phyloP scores from a whole-genome alignment of 768 basidiomycete genomes.

The Termitomyces titanicus region DNA sequence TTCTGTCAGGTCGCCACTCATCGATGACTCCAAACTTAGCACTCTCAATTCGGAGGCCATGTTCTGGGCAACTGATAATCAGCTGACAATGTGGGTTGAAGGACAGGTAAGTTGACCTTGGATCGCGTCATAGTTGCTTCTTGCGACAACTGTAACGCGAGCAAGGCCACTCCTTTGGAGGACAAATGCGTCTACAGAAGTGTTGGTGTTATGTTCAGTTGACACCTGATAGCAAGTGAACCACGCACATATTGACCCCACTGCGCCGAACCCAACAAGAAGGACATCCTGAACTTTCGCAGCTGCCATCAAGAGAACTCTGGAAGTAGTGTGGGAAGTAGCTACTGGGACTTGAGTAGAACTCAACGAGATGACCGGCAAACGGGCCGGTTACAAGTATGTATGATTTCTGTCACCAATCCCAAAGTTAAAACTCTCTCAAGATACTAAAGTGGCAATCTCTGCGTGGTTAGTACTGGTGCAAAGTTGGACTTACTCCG shows the following conservation, averaged over 20 bases:
- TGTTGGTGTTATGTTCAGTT: neutral
- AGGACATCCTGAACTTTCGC: constrained; percentile 39
- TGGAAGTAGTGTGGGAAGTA: neutral
- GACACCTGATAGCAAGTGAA: neutral
- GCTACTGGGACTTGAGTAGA: too few species aligned
- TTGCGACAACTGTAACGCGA: constrained; percentile 67
- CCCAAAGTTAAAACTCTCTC: too few species aligned
- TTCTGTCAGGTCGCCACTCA: constrained; percentile 61
- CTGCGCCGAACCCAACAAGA: constrained; percentile 62
- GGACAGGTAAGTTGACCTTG: constrained; percentile 29
- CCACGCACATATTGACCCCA: constrained; percentile 59
- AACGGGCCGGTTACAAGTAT: too few species aligned
- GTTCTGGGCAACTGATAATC: constrained; percentile 26
- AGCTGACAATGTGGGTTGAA: neutral
- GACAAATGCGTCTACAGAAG: constrained; percentile 46
- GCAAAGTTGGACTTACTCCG: too few species aligned
- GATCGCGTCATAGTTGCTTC: constrained; percentile 62
- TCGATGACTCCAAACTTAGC: constrained; percentile 53
- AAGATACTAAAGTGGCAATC: too few species aligned
- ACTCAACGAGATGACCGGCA: too few species aligned
- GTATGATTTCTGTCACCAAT: too few species aligned
- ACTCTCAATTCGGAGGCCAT: constrained; percentile 56
- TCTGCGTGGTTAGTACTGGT: too few species aligned
- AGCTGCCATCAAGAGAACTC: constrained; percentile 3
- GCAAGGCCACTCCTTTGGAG: constrained; percentile 55